Evolutionary conservation across 495 filamentous ascomycete genomes (phyloP), one percentile per base, ranked within the genome.

Genomic region (Daldinia childiae): DNA sequence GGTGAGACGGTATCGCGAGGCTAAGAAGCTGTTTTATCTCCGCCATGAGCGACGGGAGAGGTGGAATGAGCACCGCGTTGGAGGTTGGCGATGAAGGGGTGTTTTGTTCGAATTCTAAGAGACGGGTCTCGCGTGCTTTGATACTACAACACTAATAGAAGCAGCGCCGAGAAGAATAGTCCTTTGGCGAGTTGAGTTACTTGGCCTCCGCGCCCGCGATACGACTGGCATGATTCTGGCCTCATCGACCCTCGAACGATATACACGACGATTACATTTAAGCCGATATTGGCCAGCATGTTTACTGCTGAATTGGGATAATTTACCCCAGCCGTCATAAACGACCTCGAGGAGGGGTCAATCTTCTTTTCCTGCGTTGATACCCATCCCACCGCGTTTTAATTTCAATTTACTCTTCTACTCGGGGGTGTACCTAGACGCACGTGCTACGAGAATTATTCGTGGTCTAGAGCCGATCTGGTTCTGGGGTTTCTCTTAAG

Each of bases 11-110:
- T 91, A 95, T 72, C 83, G 92, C 65, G 92, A 90, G 62, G 90
- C 90, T 45, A 91, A 90, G 76, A 91, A 90, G 68, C 79, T 90
- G 67, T 88, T 90, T 61, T 93, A 92, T 66, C 84, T 92, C 14
- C 83, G 93, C 51, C 88, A 87, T 73, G 94, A 97, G 82, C 86
- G 91, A 60, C 95, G 91, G 79, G 92, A 92, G 71, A 83, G 95
- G 75, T 97, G 95, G 95, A 94, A 97, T 82, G 94, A 97, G 79
- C 93, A 94, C 27, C 86, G 94, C 65, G 93, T 97, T 62, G 94
- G 94, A 0, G 94, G 94, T 0, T 97, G 94, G 94, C 85, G 94
- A 64, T 97, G 84, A 90, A 6, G 15, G 24, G 14, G 12, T 12
- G 2, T 11, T 7, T 15, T 52, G 21, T 52, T 27, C 1, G 29